phyloP scores from a whole-genome alignment of 192 early-diverging fungal species.

The Lobosporangium transversale region DNA sequence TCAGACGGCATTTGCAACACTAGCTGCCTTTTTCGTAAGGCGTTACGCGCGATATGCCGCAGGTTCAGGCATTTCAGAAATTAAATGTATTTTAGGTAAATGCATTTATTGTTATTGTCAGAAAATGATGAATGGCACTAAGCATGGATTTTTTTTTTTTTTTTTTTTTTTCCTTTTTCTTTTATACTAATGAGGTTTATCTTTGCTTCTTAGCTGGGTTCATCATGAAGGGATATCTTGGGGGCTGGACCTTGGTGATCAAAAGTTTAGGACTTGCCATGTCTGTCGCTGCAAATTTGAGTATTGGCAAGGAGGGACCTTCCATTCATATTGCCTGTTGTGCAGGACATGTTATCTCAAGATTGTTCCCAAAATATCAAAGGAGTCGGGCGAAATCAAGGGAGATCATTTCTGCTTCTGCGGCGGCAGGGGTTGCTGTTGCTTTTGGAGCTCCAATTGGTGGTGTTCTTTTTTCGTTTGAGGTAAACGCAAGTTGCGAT shows the following conservation, averaged over 20 bases:
- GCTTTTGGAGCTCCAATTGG: constrained; percentile 98
- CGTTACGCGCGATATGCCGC: constrained; percentile 89
- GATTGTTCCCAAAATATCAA: constrained; percentile 81
- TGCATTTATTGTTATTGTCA: no score
- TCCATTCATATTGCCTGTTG: constrained; percentile 96
- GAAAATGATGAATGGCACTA: no score
- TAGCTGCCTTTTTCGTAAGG: constrained; percentile 79
- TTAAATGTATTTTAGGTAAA: constrained; percentile 81
- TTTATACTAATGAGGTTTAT: no score
- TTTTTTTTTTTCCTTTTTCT: no score
- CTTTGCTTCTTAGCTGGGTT: constrained; percentile 87
- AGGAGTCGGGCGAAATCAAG: constrained; percentile 78
- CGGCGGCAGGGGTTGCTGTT: constrained; percentile 96
- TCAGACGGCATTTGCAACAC: constrained; percentile 74
- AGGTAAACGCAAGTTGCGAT: constrained; percentile 51
- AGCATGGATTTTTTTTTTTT: no score
- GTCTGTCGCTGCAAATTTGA: constrained; percentile 89
- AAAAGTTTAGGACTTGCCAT: constrained; percentile 92
- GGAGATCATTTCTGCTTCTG: constrained; percentile 86
- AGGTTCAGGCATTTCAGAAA: constrained; percentile 94
- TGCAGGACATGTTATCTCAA: constrained; percentile 87
- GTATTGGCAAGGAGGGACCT: constrained; percentile 95
- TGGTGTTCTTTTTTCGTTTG: constrained; percentile 75
- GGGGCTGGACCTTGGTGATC: constrained; percentile 88
- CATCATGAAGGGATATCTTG: constrained; percentile 93